Evolutionary conservation across 352 stramenopile genomes (phyloP), one percentile per base, ranked within the genome.

Genomic region (Globisporangium viniferum): DNA sequence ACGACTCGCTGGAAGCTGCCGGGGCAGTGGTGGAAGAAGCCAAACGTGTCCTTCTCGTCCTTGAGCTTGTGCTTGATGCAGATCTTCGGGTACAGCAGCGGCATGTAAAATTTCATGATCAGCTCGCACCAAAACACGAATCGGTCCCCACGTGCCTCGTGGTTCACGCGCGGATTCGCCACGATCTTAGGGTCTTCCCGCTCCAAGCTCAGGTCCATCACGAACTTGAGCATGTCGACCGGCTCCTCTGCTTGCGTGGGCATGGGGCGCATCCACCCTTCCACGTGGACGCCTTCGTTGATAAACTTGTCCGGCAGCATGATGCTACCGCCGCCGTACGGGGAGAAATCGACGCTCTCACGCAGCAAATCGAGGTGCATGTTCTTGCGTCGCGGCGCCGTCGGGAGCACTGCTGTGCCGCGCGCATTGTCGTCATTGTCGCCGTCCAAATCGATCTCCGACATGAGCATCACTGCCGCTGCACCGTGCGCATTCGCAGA

Each of bases 41-140:
- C 88, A 14, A 91, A 74, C 36, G 77, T 85, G 58, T 96, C 86
- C 9, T 71, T 72, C 63, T 94, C 88, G 24, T 94, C 88, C 77
- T 96, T 96, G 55, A 96, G 71, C 56, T 92, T 92, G 9, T 89
- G 78, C 64, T 94, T 93, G 20, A 94, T 69, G 74, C 88, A 94
- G 9, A 94, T 74, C 57, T 96, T 96, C 2, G 89, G 89, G 67
- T 93, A 96, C 59, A 96, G 64, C 46, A 96, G 66, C 33, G 89
- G 89, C 89, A 96, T 96, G 68, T 93, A 96, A 59, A 92, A 96
- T 44, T 87, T 86, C 89, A 96, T 96, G 62, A 96, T 92, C 12
- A 96, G 72, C 29, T 94, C 83, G 27, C 80, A 77, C 89, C 89
- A 96, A 67, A 94, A 96, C 49, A 91, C 77, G 44, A 96, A 96